phyloP scores from a whole-genome alignment of 2,329 filamentous ascomycete genomes.

The Coniochaeta prunicola region DNA sequence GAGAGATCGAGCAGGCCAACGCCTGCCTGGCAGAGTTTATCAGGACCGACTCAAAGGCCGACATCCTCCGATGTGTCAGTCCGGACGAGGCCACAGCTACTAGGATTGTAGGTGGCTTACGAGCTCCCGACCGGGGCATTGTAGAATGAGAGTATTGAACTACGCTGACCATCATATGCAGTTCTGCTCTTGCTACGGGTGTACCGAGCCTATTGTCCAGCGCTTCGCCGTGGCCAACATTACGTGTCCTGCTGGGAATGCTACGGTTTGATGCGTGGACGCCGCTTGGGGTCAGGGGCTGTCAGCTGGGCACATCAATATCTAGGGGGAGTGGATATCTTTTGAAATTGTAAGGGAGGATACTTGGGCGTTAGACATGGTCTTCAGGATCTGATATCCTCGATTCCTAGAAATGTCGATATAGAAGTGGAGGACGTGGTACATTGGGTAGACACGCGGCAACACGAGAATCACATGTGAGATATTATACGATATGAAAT shows the following conservation, averaged over 20 bases:
- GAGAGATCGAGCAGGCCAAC: conserved; percentile 5
- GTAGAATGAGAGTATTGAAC: background rate
- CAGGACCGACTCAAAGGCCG: background rate
- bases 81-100: conserved; percentile 2
- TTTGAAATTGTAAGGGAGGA: background rate
- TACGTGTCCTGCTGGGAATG: background rate
- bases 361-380: background rate
- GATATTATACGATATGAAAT: no score
- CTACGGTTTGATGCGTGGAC: background rate
- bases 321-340: no score
- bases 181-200: conserved; percentile 7
- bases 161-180: background rate
- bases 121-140: background rate
- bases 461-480: no score
- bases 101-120: conserved; percentile 3
- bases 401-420: no score
- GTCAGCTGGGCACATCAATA: no score
- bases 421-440: no score
- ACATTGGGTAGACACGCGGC: no score
- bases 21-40: conserved; percentile 8
- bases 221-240: background rate
- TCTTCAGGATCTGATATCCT: no score
- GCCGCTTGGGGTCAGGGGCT: no score
- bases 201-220: conserved; percentile 6
- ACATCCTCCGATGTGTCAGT: conserved; percentile 5